phyloP scores from a whole-genome alignment of 306 rosid species.

The Prunus mume region DNA sequence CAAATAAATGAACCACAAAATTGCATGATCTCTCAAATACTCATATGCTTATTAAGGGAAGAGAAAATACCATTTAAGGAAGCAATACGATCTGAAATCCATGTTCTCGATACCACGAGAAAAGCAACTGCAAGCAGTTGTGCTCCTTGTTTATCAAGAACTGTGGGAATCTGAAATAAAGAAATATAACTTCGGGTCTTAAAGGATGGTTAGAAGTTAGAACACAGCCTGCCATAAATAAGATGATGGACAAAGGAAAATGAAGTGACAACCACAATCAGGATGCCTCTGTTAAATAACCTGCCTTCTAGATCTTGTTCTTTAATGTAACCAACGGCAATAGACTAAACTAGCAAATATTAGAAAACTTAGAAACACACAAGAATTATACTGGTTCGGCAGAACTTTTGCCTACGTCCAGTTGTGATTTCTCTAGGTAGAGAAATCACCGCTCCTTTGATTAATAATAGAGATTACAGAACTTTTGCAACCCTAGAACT shows the following conservation, averaged over 20 bases:
- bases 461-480: too few relatives aligned
- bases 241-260: background rate
- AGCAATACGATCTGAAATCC: conserved; percentile 95
- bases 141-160: conserved; percentile 94
- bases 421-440: too few relatives aligned
- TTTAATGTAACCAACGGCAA: too few relatives aligned
- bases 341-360: too few relatives aligned
- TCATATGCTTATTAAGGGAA: conserved; percentile 8
- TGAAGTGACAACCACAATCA: background rate
- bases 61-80: conserved; percentile 64
- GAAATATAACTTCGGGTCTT: background rate
- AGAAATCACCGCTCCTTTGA: too few relatives aligned
- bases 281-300: too few relatives aligned
- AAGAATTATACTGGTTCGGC: too few relatives aligned
- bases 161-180: conserved; percentile 70
- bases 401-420: too few relatives aligned
- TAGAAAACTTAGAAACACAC: too few relatives aligned
- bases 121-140: conserved; percentile 89
- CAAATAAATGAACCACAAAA: background rate
- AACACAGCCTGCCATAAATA: background rate
- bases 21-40: conserved; percentile 6
- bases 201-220: background rate
- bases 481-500: too few relatives aligned
- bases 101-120: conserved; percentile 91
- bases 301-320: too few relatives aligned